Evolutionary conservation across 1,139 yeast species (phyloP).

Genomic region (Taiozyma sp.): DNA sequence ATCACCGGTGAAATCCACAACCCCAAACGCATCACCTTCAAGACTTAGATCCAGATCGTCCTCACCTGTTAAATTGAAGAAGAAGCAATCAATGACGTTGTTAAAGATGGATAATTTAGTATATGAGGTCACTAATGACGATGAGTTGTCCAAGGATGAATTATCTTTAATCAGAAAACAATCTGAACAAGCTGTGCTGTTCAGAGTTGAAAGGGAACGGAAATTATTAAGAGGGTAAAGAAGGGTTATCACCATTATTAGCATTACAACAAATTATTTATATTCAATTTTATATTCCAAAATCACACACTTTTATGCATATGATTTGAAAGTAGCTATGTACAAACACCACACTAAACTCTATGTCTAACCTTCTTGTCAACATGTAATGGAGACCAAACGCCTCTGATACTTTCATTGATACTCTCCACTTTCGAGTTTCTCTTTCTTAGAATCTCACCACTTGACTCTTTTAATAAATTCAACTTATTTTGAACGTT

Average conservation of each 20-base stretch:
- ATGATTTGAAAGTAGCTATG: too few relatives aligned
- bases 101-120: conserved; percentile 21
- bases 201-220: conserved; percentile 22
- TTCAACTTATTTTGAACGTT: conserved; percentile 49
- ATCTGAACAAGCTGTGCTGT: conserved; percentile 22
- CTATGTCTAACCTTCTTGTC: conserved; percentile 58
- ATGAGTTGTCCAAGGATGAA: conserved; percentile 17
- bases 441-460: conserved; percentile 54
- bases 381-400: conserved; percentile 95
- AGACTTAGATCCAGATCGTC: conserved; percentile 11
- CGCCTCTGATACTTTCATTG: conserved; percentile 87
- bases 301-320: neutral
- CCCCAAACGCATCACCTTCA: neutral
- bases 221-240: conserved; percentile 7
- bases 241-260: neutral
- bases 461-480: conserved; percentile 52
- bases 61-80: conserved; percentile 20
- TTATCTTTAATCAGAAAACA: conserved; percentile 10
- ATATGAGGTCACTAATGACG: neutral
- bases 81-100: conserved; percentile 24
- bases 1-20: conserved; percentile 7
- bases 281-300: neutral
- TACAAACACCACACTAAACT: neutral
- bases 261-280: too few relatives aligned
- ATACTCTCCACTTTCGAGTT: conserved; percentile 71